Evolutionary conservation across 139 green algal genomes (phyloP).

Genomic region (Pleodorina starrii): DNA sequence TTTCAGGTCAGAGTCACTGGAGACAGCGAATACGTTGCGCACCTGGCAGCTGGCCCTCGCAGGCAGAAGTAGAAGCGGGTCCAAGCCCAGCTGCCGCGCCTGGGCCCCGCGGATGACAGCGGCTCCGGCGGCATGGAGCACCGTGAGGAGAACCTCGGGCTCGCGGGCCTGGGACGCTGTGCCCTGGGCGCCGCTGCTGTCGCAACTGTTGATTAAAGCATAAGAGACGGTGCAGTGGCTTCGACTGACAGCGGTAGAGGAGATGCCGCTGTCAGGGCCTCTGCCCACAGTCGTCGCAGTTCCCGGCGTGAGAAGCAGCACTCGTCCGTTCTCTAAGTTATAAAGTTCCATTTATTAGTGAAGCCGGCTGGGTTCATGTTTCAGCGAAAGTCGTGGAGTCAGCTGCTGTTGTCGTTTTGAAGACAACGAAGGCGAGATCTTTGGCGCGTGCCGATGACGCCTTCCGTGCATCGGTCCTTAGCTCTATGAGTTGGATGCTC

Average conservation of each 20-base stretch:
- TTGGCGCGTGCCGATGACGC: too few relatives aligned
- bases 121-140: conserved; percentile 7
- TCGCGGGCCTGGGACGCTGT: not conserved
- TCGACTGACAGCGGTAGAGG: not conserved
- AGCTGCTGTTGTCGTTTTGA: too few relatives aligned
- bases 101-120: not conserved
- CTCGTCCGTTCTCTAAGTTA: not conserved
- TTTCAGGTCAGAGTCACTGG: too few relatives aligned
- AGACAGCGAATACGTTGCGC: too few relatives aligned
- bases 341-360: conserved; percentile 25
- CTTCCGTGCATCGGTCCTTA: too few relatives aligned
- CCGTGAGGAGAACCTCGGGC: not conserved
- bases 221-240: not conserved
- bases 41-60: not conserved
- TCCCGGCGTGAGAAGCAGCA: not conserved
- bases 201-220: not conserved
- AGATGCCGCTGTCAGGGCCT: not conserved
- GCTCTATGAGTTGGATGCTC: too few relatives aligned
- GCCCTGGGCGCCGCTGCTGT: not conserved
- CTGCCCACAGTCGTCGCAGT: not conserved
- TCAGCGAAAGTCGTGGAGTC: too few relatives aligned
- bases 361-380: not conserved
- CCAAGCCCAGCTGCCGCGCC: not conserved
- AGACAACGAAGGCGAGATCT: too few relatives aligned
- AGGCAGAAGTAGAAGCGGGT: not conserved